phyloP scores from a whole-genome alignment of 805 yeast species.

The Candida railenensis region DNA sequence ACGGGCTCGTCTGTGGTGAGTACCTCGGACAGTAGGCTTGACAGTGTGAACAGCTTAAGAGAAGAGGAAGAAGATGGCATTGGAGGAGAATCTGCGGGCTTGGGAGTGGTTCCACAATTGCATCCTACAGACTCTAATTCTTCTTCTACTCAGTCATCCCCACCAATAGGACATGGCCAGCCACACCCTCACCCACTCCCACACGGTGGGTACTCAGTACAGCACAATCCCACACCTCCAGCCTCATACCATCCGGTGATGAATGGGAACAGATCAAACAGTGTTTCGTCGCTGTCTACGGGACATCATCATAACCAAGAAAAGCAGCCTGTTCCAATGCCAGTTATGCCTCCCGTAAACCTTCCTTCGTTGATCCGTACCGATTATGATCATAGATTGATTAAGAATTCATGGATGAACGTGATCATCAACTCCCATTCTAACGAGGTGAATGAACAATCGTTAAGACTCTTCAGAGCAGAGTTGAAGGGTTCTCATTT shows the following conservation, averaged over 20 bases:
- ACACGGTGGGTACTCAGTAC: not conserved
- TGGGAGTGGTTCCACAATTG: slow-evolving; percentile 3
- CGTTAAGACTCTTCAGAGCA: slow-evolving; percentile 54
- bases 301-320: not conserved
- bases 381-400: slow-evolving; percentile 30
- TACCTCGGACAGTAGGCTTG: not conserved
- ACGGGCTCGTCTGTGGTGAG: slow-evolving; percentile 5
- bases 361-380: slow-evolving; percentile 18
- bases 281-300: not conserved
- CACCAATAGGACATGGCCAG: slow-evolving; percentile 4
- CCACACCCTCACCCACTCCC: slow-evolving; percentile 4
- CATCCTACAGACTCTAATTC: slow-evolving; percentile 7
- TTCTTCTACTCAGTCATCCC: slow-evolving; percentile 6
- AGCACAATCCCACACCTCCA: not conserved
- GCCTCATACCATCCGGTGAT: not conserved
- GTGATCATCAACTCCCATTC: slow-evolving; percentile 33
- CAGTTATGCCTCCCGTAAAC: not conserved
- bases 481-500: slow-evolving; percentile 70
- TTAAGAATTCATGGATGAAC: slow-evolving; percentile 39
- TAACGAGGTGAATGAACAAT: slow-evolving; percentile 31
- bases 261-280: not conserved
- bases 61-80: slow-evolving; percentile 3
- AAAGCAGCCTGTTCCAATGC: not conserved
- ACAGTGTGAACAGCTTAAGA: slow-evolving; percentile 1
- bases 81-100: too few species aligned